A percentile compares a stretch with the other conserved stretches of the same genome.
phyloP scores from a whole-genome alignment of 352 stramenopile species.

The Elongisporangium undulatum region DNA sequence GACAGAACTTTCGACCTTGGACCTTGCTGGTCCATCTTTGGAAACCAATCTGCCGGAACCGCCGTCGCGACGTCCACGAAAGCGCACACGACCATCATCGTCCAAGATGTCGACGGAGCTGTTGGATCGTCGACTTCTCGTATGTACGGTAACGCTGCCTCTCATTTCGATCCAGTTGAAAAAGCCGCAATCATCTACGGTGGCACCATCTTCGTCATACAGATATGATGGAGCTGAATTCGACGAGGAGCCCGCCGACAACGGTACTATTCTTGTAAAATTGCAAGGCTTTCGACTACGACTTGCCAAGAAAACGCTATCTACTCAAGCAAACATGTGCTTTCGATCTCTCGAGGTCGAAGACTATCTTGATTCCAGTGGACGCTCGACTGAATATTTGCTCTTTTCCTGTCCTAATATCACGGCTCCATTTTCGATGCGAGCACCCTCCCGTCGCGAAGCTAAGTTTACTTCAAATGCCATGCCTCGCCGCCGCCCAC shows the following conservation, averaged over 20 bases:
- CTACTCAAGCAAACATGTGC: slow-evolving; percentile 62
- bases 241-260: slow-evolving; percentile 54
- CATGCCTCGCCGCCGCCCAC: slow-evolving; percentile 21
- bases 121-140: slow-evolving; percentile 63
- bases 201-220: slow-evolving; percentile 48
- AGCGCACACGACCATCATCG: neutral
- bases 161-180: slow-evolving; percentile 78
- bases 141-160: slow-evolving; percentile 81
- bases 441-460: slow-evolving; percentile 38
- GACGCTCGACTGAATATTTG: slow-evolving; percentile 64
- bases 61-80: neutral
- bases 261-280: slow-evolving; percentile 68
- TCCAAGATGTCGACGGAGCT: slow-evolving; percentile 24
- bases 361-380: slow-evolving; percentile 60
- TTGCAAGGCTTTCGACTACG: slow-evolving; percentile 80
- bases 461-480: slow-evolving; percentile 23
- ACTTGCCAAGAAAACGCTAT: slow-evolving; percentile 77
- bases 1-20: slow-evolving; percentile 11
- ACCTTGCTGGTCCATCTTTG: slow-evolving; percentile 9
- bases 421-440: slow-evolving; percentile 53
- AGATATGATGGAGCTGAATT: slow-evolving; percentile 55
- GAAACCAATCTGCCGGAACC: neutral
- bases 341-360: slow-evolving; percentile 75
- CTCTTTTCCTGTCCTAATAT: slow-evolving; percentile 79
- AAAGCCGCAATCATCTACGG: slow-evolving; percentile 46